Percentiles rank a stretch among this genome's conserved stretches.
These are phyloP conservation scores for Cairneyella variabilis DNA, from an alignment of 495 filamentous ascomycete species.

Conservation along the genomic window DNA sequence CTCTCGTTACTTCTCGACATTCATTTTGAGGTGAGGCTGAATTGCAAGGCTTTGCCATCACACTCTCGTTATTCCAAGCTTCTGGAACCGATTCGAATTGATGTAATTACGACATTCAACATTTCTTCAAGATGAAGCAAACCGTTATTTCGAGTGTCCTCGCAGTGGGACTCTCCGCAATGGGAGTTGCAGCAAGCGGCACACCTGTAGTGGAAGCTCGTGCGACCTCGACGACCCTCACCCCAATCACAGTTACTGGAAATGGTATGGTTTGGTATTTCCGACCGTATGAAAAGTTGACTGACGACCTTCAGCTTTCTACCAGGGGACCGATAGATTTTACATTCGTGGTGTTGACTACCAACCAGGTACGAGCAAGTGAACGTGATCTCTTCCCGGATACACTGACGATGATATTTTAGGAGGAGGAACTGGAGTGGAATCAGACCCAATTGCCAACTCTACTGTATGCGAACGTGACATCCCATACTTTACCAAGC, in stretches of 20 bases:
- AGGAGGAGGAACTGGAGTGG: slow-evolving; percentile 63
- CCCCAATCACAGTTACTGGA: slow-evolving; percentile 54
- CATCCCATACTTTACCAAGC: slow-evolving; percentile 75
- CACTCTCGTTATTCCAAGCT: too few relatives aligned
- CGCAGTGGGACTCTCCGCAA: background rate
- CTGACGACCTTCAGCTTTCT: slow-evolving; percentile 58
- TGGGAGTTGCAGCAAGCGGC: slow-evolving; percentile 1
- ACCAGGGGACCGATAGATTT: slow-evolving; percentile 76
- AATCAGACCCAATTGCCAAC: slow-evolving; percentile 75
- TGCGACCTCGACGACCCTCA: slow-evolving; percentile 26
- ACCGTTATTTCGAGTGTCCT: background rate
- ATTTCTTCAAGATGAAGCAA: slow-evolving; percentile 1
- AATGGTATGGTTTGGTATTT: slow-evolving; percentile 25
- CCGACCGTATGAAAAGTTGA: background rate
- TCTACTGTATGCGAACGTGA: slow-evolving; percentile 69
- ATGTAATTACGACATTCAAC: too few relatives aligned
- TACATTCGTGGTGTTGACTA: slow-evolving; percentile 95
- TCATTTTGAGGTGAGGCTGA: too few relatives aligned
- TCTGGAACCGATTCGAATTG: too few relatives aligned
- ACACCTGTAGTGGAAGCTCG: slow-evolving; percentile 16
- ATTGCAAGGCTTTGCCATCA: too few relatives aligned
- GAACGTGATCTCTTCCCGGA: background rate
- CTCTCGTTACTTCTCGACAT: too few relatives aligned
- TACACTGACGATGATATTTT: background rate
- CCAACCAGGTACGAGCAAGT: slow-evolving; percentile 55